phyloP scores from a whole-genome alignment of 139 green algal species.

The Coelastrella sp. region DNA sequence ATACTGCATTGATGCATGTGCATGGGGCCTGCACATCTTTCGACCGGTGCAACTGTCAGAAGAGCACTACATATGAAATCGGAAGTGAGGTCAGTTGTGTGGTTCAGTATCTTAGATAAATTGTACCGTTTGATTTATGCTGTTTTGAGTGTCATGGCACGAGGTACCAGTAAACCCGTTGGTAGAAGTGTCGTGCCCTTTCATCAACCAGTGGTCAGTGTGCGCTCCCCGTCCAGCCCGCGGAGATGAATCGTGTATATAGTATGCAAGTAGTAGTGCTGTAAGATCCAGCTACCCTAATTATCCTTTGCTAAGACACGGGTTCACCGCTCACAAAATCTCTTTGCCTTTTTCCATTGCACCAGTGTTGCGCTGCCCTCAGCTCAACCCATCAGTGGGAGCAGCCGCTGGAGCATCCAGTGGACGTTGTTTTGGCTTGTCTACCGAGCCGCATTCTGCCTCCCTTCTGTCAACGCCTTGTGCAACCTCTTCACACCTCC shows the following conservation, averaged over 20 bases:
- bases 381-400: neutral
- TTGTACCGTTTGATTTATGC: too few species aligned
- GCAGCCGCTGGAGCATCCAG: neutral
- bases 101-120: too few species aligned
- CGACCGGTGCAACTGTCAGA: too few species aligned
- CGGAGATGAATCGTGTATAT: too few species aligned
- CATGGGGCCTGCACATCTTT: too few species aligned
- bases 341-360: neutral
- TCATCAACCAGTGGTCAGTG: neutral
- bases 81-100: too few species aligned
- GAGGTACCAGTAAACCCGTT: too few species aligned
- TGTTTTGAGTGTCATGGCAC: too few species aligned
- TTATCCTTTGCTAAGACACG: neutral
- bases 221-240: too few species aligned
- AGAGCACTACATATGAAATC: too few species aligned
- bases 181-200: neutral
- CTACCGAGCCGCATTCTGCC: neutral
- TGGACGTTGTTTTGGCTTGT: neutral
- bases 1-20: too few species aligned
- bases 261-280: neutral
- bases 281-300: neutral
- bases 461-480: neutral
- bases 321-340: neutral
- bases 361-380: neutral
- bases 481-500: neutral